Evolutionary conservation across 352 stramenopile species (phyloP), one percentile per base, ranked within the genome.

Genomic region (Globisporangium irregulare): DNA sequence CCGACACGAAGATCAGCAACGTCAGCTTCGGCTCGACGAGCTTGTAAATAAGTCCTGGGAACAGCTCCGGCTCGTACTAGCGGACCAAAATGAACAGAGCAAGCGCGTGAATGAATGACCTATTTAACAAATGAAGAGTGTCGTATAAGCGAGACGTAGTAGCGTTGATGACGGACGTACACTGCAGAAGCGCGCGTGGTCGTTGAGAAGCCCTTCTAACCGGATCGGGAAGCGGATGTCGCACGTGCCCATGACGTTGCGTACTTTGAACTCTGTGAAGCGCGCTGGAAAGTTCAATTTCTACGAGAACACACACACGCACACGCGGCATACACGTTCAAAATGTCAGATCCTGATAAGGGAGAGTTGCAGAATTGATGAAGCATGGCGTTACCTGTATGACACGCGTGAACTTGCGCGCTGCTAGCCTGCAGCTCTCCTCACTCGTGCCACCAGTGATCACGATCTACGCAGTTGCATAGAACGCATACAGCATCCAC

Each of bases 41-140:
- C 55, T 98, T 91, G 85, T 99, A 99, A 72, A 99, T 99, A 24
- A 99, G 83, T 9, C 98, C 98, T 10, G 98, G 96, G 79, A 99
- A 99, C n/a, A 99, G 80, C 72, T 99, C 98, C 0, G 98, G 98
- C 70, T 99, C 98, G 77, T 99, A 99, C 80, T 89, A 27, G 15
- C 18, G 15, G 41, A 50, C 41, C 14, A 50, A 50, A 5, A 25
- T 43, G 18, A 22, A 43, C 18, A 46, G 20, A 59, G 55, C 54
- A 48, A 53, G 8, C 1, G n/a, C 9, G 18, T 51, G 1, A 51
- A 18, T 1, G 6, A 51, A 18, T 3, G 6, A 51, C 18, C 15
- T 24, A 51, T 50, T 22, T 50, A 51, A 12, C 43, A 24, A 51
- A 51, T 20, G 6, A 22, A 51, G 15, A 22, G 43, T n/a, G 18